Base-by-base conservation (phyloP, 2,329 filamentous ascomycete species). In the Tolypocladium ophioglossoides region DNA sequence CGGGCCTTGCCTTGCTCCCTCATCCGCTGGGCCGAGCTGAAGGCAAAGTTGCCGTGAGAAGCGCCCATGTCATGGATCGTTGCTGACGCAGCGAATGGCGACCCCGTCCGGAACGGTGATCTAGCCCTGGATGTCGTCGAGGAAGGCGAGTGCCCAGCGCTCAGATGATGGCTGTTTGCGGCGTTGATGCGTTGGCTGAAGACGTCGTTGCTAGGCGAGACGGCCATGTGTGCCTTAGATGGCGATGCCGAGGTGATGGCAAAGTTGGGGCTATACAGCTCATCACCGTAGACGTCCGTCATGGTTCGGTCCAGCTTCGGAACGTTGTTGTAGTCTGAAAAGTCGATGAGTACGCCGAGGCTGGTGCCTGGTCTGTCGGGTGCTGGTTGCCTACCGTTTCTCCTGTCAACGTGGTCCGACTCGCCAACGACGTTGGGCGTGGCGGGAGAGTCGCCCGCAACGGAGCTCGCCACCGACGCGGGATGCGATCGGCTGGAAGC, bases 251-350 rank as follows among this genome's bases (percentile, higher is more conserved):
- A 78, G 0, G 79, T 79, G 63, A 84, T 76, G 37, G 74, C 76
- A 56, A 84, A 83, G 61, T 77, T 79, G 0, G 87, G 85, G 62
- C 86, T 91, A 75, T 89, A 95, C 1, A 95, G 78, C 68, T 94
- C 89, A 67, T 96, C 91, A 63, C 83, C 80, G 64, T 88, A 92
- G 51, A 89, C 80, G 64, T 95, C 90, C 20, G 90, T 92, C 72
- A 94, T 89, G 0, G 91, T 94, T 54, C 90, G 80, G 61, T 91
- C 86, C 59, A 95, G 80, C 70, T 92, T 94, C 30, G 91, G 87
- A 30, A 84, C 74, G 40, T 76, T 74, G 57, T 74, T 70, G 60
- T 73, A 74, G 59, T 82, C 78, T 71, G 54, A 10, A 20, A 11
- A 16, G 30, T 39, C 41, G 2, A 27, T 82, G 78, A 83, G 76